Conservation (phyloP, 257 asterid genomes). For the Fraxinus anomala region DNA sequence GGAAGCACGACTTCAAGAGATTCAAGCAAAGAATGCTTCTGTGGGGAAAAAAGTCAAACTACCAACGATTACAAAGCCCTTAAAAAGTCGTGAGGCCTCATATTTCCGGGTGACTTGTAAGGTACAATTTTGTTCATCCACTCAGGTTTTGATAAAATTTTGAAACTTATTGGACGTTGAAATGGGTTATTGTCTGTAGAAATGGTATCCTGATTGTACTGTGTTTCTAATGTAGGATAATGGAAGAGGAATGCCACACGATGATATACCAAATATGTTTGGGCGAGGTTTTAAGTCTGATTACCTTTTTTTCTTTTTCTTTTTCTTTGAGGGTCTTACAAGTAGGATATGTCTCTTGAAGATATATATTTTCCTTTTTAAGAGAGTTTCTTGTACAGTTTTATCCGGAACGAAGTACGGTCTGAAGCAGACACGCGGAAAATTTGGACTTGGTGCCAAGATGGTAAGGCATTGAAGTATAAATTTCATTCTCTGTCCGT, state of each 20-base stretch:
- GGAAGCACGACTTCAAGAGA: slow-evolving; percentile 83
- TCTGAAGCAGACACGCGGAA: slow-evolving; percentile 93
- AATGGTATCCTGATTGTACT: slow-evolving; percentile 24
- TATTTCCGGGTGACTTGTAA: slow-evolving; percentile 79
- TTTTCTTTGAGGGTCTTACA: not conserved
- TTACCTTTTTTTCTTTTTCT: slow-evolving; percentile 5
- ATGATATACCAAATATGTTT: slow-evolving; percentile 94
- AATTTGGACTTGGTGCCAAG: slow-evolving; percentile 94
- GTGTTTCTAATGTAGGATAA: slow-evolving; percentile 62
- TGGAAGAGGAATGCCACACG: slow-evolving; percentile 97
- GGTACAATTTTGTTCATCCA: slow-evolving; percentile 40
- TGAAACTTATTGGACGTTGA: slow-evolving; percentile 16
- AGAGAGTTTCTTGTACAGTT: slow-evolving; percentile 54
- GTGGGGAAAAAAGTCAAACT: slow-evolving; percentile 79
- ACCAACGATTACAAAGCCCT: slow-evolving; percentile 43
- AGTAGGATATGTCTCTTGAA: slow-evolving; percentile 6
- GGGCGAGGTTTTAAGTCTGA: slow-evolving; percentile 69
- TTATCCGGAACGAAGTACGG: slow-evolving; percentile 94
- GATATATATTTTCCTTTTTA: slow-evolving; percentile 24
- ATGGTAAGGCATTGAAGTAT: slow-evolving; percentile 57
- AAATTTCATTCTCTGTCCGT: slow-evolving; percentile 4
- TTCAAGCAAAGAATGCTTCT: slow-evolving; percentile 74
- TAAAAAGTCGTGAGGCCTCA: slow-evolving; percentile 79
- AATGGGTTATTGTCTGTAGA: slow-evolving; percentile 16
- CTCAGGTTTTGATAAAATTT: slow-evolving; percentile 7